Evolutionary conservation across 768 basidiomycete species (phyloP).

Genomic region (Candolleomyces efflorescens): DNA sequence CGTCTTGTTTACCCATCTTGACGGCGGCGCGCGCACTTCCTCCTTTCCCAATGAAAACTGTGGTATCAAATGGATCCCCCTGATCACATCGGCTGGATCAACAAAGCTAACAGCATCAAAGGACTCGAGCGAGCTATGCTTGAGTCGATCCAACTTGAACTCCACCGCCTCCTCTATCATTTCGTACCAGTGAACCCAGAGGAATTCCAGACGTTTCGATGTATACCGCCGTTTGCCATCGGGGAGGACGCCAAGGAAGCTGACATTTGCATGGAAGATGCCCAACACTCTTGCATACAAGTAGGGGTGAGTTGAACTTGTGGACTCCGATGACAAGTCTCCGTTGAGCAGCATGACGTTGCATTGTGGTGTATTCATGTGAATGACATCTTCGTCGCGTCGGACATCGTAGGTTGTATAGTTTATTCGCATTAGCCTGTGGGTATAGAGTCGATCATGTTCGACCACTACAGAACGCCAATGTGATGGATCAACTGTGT

Average conservation of each 20-base stretch:
- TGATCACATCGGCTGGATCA: background rate
- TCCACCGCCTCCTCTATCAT: background rate
- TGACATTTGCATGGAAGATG: background rate
- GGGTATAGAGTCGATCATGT: constrained; percentile 1
- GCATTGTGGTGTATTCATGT: constrained; percentile 1
- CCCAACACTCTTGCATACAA: background rate
- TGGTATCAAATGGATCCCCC: background rate
- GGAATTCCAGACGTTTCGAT: background rate
- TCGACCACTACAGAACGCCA: background rate
- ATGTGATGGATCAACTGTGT: background rate
- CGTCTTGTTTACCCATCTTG: background rate
- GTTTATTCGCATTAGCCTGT: background rate
- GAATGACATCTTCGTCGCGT: constrained; percentile 1
- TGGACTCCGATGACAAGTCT: background rate
- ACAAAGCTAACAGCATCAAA: background rate
- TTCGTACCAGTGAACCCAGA: background rate
- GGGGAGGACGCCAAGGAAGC: background rate
- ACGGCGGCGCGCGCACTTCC: background rate
- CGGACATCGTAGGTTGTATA: constrained; percentile 10
- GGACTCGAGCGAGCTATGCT: background rate
- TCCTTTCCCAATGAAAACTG: background rate
- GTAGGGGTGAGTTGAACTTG: background rate
- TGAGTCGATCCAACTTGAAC: background rate
- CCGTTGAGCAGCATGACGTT: background rate
- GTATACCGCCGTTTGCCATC: background rate